phyloP scores from a whole-genome alignment of 805 yeast species.

The Candida takata region DNA sequence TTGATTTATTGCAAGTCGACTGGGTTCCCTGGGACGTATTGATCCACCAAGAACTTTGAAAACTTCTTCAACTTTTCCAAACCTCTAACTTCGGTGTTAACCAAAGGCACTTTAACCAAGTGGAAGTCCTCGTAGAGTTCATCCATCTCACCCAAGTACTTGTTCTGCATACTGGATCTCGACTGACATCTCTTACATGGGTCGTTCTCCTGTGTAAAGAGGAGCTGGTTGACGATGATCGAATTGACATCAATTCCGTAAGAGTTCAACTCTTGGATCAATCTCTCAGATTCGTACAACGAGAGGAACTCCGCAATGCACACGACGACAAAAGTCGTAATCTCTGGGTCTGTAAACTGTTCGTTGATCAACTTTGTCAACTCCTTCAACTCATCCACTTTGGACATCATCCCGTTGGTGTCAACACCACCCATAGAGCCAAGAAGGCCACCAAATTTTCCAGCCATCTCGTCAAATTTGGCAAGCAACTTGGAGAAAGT shows the following conservation, averaged over 20 bases:
- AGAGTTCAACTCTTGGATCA: constrained; percentile 92
- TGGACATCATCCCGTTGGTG: constrained; percentile 62
- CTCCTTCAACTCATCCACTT: constrained; percentile 72
- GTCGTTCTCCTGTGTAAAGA: constrained; percentile 69
- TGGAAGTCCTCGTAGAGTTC: constrained; percentile 97
- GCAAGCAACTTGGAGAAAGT: constrained; percentile 82
- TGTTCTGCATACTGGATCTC: constrained; percentile 93
- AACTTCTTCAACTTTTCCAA: constrained; percentile 76
- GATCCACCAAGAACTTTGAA: constrained; percentile 71
- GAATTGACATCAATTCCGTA: constrained; percentile 96
- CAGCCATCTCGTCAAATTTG: constrained; percentile 80
- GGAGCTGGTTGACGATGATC: constrained; percentile 88
- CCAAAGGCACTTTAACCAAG: constrained; percentile 88
- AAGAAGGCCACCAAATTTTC: constrained; percentile 86
- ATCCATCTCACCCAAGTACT: constrained; percentile 89
- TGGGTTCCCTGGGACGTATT: constrained; percentile 54
- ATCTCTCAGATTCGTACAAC: constrained; percentile 92
- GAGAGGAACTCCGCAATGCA: constrained; percentile 97
- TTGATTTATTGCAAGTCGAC: constrained; percentile 19
- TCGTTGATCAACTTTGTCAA: constrained; percentile 83
- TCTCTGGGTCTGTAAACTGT: constrained; percentile 92
- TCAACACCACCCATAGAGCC: constrained; percentile 51
- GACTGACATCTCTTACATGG: constrained; percentile 88
- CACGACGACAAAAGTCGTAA: constrained; percentile 93
- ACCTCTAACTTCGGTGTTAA: constrained; percentile 94